Conservation (phyloP, 805 yeast species). For the Myxozyma udenii region DNA sequence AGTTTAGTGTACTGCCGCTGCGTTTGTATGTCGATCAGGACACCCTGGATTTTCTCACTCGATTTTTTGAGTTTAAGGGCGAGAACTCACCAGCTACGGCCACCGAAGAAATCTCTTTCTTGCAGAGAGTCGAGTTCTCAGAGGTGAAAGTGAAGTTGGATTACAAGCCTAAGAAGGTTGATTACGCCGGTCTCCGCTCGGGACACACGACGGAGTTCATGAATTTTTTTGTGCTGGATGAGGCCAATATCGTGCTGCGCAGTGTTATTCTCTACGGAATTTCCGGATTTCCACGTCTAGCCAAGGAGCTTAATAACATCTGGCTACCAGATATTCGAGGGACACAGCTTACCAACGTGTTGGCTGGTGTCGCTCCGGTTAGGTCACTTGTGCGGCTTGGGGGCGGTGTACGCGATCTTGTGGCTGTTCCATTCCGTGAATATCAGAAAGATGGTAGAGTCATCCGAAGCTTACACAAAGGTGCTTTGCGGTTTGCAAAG, state of each 20-base stretch:
- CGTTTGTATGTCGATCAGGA: slow-evolving; percentile 90
- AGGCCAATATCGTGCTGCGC: slow-evolving; percentile 66
- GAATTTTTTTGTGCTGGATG: slow-evolving; percentile 86
- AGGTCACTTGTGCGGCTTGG: slow-evolving; percentile 74
- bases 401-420: slow-evolving; percentile 68
- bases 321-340: slow-evolving; percentile 88
- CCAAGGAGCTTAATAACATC: slow-evolving; percentile 53
- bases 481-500: slow-evolving; percentile 67
- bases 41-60: slow-evolving; percentile 73
- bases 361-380: slow-evolving; percentile 82
- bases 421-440: slow-evolving; percentile 70
- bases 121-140: slow-evolving; percentile 50
- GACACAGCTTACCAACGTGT: slow-evolving; percentile 75
- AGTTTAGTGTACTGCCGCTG: slow-evolving; percentile 54
- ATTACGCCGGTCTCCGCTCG: slow-evolving; percentile 76
- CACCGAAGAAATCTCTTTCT: slow-evolving; percentile 27
- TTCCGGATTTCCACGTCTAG: slow-evolving; percentile 65
- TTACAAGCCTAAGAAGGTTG: slow-evolving; percentile 87
- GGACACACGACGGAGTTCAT: slow-evolving; percentile 84
- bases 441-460: slow-evolving; percentile 70
- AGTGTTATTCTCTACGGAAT: slow-evolving; percentile 68
- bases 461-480: slow-evolving; percentile 68
- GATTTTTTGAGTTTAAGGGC: slow-evolving; percentile 82
- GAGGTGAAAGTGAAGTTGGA: slow-evolving; percentile 66
- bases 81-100: slow-evolving; percentile 34